Evolutionary conservation across 2,329 filamentous ascomycete genomes (phyloP), one percentile per base, ranked within the genome.

Genomic region (Diplodia sapinea): DNA sequence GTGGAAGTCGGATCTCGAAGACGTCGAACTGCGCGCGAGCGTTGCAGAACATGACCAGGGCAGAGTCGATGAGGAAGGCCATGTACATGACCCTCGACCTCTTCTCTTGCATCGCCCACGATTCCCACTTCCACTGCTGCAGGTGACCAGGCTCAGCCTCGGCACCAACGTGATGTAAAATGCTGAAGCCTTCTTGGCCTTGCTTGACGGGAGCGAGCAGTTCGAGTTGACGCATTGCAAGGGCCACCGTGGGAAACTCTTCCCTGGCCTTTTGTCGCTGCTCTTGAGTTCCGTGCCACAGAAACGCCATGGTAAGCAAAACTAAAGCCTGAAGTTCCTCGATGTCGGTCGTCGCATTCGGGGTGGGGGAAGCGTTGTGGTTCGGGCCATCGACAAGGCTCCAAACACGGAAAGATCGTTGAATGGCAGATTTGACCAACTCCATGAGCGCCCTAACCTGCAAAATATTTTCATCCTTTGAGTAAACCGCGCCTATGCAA

Each of bases 401-500:
- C 77, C 82, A 87, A 75, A 86, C 75, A 51, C 77, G 79, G 31
- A 82, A 85, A 61, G 87, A 86, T 57, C 83, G 83, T 72, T 88
- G 82, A 51, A 91, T 82, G 11, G 86, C 86, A 26, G 82, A 75
- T 70, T 86, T 86, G 40, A 89, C 82, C 63, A 87, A 82, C 68
- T 90, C 86, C 84, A 90, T 91, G 77, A 92, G 83, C 74, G 88
- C 86, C 70, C 90, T 87, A 70, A 90, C 88, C 71, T 90, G 83
- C 69, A 83, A 80, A 54, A 88, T 78, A 33, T 82, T 80, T 69
- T 91, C 80, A 69, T 83, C 84, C 65, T 90, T 84, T 63, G 90
- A 91, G 78, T 93, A 93, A 68, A 91, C 90, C 50, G 90, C 90
- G 47, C 91, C 91, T 72, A 91, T 84, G 75, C 88, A 91, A 73